Percentiles rank a stretch among this genome's conserved stretches.
Evolutionary conservation across 192 early-diverging fungal species (phyloP).

Genomic region (Cetraspora pellucida): DNA sequence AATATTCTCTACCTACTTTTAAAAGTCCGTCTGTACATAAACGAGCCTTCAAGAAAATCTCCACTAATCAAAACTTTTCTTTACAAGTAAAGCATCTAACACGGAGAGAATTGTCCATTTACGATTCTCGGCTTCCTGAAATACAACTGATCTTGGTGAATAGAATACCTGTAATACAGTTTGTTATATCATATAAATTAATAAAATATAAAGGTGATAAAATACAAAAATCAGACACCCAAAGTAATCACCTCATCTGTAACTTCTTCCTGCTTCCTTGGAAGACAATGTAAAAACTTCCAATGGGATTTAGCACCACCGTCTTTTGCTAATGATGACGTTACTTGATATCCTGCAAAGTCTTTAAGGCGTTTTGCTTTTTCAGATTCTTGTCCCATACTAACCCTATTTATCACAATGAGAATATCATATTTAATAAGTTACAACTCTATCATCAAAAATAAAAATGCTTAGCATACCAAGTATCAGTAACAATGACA

Average conservation of each 20-base stretch:
- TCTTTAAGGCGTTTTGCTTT: constrained; percentile 78
- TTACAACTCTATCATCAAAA: background rate
- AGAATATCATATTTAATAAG: background rate
- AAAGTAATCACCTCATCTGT: constrained; percentile 75
- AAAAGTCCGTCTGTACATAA: no score
- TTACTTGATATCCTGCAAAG: constrained; percentile 90
- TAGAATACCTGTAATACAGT: constrained; percentile 68
- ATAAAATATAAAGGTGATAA: background rate
- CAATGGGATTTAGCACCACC: constrained; percentile 85
- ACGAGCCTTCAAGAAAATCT: background rate
- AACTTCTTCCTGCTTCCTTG: constrained; percentile 95
- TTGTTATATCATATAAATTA: background rate
- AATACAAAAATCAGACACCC: background rate
- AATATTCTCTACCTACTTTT: no score
- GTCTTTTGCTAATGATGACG: constrained; percentile 74
- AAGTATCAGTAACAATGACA: constrained; percentile 96
- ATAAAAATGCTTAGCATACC: constrained; percentile 50
- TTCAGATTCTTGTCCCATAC: constrained; percentile 97
- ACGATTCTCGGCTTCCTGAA: constrained; percentile 97
- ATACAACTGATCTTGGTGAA: constrained; percentile 88
- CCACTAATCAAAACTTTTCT: constrained; percentile 48
- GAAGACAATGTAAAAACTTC: constrained; percentile 99
- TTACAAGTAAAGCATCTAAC: constrained; percentile 65
- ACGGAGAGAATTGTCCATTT: constrained; percentile 97
- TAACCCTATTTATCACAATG: constrained; percentile 56